A percentile compares a stretch with the other conserved stretches of the same genome.
Conservation (phyloP, 345 rosid species). For the Hibiscus trionum region DNA sequence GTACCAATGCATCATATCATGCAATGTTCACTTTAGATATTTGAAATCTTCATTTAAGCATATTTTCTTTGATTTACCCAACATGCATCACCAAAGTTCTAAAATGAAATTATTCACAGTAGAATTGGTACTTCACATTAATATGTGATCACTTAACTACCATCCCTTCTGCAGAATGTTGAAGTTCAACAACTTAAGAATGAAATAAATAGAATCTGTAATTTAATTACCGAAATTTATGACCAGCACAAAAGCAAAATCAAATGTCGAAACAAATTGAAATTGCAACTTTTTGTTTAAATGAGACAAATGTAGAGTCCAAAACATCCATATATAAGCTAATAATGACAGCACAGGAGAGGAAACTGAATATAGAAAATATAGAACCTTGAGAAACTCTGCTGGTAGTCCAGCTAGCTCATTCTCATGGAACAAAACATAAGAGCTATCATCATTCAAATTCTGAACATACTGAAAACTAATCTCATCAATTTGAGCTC, state of each 20-base stretch:
- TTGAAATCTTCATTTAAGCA: background rate
- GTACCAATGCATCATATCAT: background rate
- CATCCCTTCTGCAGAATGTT: background rate
- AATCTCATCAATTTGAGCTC: constrained; percentile 60
- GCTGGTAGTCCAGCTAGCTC: constrained; percentile 75
- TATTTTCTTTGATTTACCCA: background rate
- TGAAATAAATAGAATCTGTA: background rate
- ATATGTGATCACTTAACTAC: background rate
- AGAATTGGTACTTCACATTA: background rate
- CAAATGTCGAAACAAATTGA: background rate
- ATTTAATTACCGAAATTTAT: background rate
- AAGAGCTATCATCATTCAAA: constrained; percentile 61
- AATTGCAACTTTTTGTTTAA: background rate
- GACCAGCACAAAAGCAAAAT: background rate
- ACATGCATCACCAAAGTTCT: background rate
- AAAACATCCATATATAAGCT: background rate
- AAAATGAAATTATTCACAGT: too few species aligned
- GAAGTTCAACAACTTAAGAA: background rate
- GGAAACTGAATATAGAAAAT: constrained; percentile 7
- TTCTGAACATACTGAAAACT: constrained; percentile 62
- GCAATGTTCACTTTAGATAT: background rate
- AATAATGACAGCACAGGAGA: background rate
- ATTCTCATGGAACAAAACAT: constrained; percentile 52
- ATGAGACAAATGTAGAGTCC: background rate
- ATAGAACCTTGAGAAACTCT: constrained; percentile 62